phyloP scores from a whole-genome alignment of 805 yeast genomes.

The Candida orba region DNA sequence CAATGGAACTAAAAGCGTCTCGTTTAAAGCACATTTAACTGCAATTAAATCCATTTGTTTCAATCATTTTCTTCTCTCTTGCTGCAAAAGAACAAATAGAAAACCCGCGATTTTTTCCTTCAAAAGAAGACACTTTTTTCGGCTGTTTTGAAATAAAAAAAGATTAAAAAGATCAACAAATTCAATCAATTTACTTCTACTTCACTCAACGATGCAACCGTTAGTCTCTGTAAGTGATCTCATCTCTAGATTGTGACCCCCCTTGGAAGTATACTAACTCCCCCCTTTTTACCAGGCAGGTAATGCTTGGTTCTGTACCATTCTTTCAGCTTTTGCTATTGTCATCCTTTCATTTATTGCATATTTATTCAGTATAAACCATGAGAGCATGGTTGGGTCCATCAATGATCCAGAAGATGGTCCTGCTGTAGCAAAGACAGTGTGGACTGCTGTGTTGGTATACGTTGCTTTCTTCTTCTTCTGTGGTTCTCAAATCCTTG shows the following conservation, averaged over 20 bases:
- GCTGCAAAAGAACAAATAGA: not conserved
- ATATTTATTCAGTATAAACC: slow-evolving; percentile 66
- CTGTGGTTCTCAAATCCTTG: slow-evolving; percentile 79
- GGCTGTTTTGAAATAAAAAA: too few relatives aligned
- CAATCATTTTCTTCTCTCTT: not conserved
- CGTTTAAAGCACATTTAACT: not conserved
- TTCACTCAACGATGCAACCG: slow-evolving; percentile 32
- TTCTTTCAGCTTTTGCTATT: slow-evolving; percentile 86
- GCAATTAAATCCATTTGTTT: not conserved
- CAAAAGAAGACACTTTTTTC: too few relatives aligned
- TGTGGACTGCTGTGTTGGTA: slow-evolving; percentile 82
- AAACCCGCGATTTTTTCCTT: not conserved
- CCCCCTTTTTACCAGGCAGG: slow-evolving; percentile 43
- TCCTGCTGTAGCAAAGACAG: slow-evolving; percentile 84
- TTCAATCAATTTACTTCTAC: not conserved
- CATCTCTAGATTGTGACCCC: not conserved
- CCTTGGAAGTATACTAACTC: slow-evolving; percentile 7
- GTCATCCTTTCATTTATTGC: slow-evolving; percentile 83
- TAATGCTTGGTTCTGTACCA: slow-evolving; percentile 93
- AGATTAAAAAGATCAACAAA: too few relatives aligned
- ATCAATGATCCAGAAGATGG: slow-evolving; percentile 89
- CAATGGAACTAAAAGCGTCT: too few relatives aligned
- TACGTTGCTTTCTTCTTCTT: slow-evolving; percentile 75
- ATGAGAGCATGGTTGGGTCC: slow-evolving; percentile 91
- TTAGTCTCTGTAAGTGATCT: slow-evolving; percentile 38